Conservation (phyloP, 805 yeast genomes). For the Candida pseudoglaebosa region DNA sequence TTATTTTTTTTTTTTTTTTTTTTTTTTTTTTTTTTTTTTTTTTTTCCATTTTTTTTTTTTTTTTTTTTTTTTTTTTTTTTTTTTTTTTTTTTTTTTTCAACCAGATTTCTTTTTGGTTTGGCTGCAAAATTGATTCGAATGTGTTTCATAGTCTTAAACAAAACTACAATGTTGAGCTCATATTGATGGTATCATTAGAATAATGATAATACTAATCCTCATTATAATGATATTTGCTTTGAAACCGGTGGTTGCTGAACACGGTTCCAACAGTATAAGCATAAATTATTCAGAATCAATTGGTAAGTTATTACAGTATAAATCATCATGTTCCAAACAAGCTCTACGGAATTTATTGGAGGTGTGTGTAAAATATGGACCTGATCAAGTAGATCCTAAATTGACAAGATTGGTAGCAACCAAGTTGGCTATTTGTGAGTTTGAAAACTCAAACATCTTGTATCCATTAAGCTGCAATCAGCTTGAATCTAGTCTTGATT, state of each 20-base stretch:
- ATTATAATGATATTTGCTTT: not conserved
- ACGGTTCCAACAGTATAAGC: not conserved
- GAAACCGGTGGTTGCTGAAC: not conserved
- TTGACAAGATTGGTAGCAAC: constrained; percentile 40
- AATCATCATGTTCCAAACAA: constrained; percentile 13
- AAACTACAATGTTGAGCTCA: too few relatives aligned
- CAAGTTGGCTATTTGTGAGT: constrained; percentile 52
- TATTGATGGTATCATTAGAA: too few relatives aligned
- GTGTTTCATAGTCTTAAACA: not conserved
- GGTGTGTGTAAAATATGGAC: constrained; percentile 36
- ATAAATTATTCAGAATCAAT: not conserved
- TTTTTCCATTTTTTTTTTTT: too few relatives aligned
- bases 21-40: too few relatives aligned
- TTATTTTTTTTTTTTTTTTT: too few relatives aligned
- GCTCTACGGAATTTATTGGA: constrained; percentile 40
- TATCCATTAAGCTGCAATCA: constrained; percentile 26
- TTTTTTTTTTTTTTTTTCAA: too few relatives aligned
- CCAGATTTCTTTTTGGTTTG: not conserved
- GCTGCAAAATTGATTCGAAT: not conserved
- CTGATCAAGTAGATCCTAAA: constrained; percentile 32
- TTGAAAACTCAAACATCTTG: constrained; percentile 41
- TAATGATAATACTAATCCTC: not conserved
- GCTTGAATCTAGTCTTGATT: constrained; percentile 14
- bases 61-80: too few relatives aligned
- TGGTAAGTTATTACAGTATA: not conserved